Conservation (phyloP, 2,329 filamentous ascomycete species). For the Phialophora verrucosa region DNA sequence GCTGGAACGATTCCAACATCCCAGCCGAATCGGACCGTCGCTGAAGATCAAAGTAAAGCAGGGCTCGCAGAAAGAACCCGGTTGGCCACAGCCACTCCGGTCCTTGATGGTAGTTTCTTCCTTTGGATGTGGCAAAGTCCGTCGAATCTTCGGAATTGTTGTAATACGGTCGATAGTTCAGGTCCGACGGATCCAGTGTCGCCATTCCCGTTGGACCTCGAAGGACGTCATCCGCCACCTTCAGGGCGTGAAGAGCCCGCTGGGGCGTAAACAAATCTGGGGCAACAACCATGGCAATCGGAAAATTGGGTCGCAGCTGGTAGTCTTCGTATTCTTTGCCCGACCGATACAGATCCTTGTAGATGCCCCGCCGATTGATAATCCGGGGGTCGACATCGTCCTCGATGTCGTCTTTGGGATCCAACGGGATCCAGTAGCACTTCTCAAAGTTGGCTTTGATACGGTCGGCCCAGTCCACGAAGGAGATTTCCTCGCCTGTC, state of each 20-base stretch:
- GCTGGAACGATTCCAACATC: constrained; percentile 87
- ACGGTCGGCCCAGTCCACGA: constrained; percentile 76
- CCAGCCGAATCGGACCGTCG: constrained; percentile 70
- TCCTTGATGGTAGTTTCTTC: constrained; percentile 96
- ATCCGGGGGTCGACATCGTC: constrained; percentile 81
- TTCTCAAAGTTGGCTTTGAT: constrained; percentile 88
- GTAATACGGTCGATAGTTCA: constrained; percentile 95
- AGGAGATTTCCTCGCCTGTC: constrained; percentile 68
- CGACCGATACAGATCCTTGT: constrained; percentile 94
- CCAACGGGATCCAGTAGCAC: constrained; percentile 82
- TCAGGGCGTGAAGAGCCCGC: constrained; percentile 80
- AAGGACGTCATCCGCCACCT: constrained; percentile 77
- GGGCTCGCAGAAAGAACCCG: constrained; percentile 89
- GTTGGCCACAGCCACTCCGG: constrained; percentile 99
- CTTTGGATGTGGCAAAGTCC: constrained; percentile 91
- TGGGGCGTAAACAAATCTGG: constrained; percentile 80
- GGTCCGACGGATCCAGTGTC: constrained; percentile 87
- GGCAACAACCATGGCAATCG: constrained; percentile 93
- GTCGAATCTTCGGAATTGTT: constrained; percentile 91
- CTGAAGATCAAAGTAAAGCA: constrained; percentile 87
- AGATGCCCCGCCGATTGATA: constrained; percentile 91
- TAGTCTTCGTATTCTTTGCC: constrained; percentile 98
- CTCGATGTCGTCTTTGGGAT: constrained; percentile 67
- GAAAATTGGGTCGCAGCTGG: constrained; percentile 90
- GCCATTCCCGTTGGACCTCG: constrained; percentile 93